Percentiles rank a stretch among this genome's conserved stretches.
Conservation (phyloP, 73 alveolate species). For the Uronychia binucleata region DNA sequence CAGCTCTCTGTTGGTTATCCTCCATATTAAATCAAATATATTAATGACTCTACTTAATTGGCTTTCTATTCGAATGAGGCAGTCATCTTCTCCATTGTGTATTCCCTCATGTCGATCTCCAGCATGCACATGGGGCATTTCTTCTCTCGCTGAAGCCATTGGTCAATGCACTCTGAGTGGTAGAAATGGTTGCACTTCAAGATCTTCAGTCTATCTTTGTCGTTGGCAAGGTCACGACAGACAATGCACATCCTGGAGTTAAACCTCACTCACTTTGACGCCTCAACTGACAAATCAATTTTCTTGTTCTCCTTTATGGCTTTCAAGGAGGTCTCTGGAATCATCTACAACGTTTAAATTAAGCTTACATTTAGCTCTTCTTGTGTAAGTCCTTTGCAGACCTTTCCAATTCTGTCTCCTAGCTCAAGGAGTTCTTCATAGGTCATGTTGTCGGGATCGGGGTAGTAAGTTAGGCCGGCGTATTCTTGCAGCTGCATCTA, state of each 20-base stretch:
- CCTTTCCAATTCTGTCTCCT: slow-evolving; percentile 79
- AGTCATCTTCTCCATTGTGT: not conserved
- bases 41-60: not conserved
- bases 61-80: not conserved
- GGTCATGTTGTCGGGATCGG: slow-evolving; percentile 72
- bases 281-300: not conserved
- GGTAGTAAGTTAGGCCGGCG: slow-evolving; percentile 12
- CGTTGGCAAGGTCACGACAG: slow-evolving; percentile 26
- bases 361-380: slow-evolving; percentile 35
- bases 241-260: not conserved
- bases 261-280: not conserved
- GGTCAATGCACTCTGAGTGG: slow-evolving; percentile 78
- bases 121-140: slow-evolving; percentile 79
- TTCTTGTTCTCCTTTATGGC: not conserved
- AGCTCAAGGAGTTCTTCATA: slow-evolving; percentile 82
- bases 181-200: slow-evolving; percentile 72
- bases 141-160: slow-evolving; percentile 76
- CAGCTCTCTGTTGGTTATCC: not conserved
- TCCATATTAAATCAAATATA: not conserved
- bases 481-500: not conserved
- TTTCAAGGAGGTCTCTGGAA: not conserved
- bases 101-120: not conserved
- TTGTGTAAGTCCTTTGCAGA: slow-evolving; percentile 67
- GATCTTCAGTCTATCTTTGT: slow-evolving; percentile 18
- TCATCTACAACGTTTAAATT: not conserved